Evolutionary conservation across 2,329 filamentous ascomycete genomes (phyloP).

Genomic region (Ophiostoma ulmi): DNA sequence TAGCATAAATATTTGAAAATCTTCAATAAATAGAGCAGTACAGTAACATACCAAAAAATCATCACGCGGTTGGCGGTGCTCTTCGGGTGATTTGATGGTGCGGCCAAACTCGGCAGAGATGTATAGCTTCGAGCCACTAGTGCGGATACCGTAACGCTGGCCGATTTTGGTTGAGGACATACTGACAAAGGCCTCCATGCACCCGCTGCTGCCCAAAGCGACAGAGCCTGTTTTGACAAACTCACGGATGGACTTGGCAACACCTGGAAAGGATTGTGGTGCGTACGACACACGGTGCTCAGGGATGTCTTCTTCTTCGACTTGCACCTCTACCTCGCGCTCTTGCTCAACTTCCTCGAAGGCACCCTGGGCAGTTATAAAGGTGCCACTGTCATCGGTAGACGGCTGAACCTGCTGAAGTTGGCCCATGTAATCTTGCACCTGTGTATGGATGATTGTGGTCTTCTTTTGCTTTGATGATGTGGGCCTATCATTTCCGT

Average conservation of each 20-base stretch:
- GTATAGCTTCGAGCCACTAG: constrained; percentile 31
- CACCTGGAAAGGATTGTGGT: constrained; percentile 19
- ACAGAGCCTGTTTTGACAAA: constrained; percentile 24
- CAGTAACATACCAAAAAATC: constrained; percentile 31
- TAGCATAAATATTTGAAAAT: constrained; percentile 20
- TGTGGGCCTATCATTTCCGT: constrained; percentile 33
- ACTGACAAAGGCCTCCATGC: constrained; percentile 12
- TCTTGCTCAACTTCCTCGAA: constrained; percentile 58
- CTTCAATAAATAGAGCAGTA: constrained; percentile 26
- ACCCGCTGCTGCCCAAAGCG: neutral
- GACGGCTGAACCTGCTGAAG: neutral
- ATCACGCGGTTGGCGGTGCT: constrained; percentile 30
- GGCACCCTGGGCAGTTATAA: constrained; percentile 32
- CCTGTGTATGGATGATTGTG: neutral
- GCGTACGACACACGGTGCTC: neutral
- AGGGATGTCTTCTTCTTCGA: constrained; percentile 47
- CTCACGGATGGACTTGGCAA: neutral
- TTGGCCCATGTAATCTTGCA: neutral
- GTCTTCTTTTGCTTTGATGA: too few species aligned
- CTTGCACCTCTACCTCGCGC: constrained; percentile 54
- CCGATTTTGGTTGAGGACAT: constrained; percentile 20
- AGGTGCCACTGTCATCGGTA: neutral
- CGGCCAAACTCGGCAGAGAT: constrained; percentile 45
- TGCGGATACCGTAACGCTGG: constrained; percentile 11
- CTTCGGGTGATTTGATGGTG: constrained; percentile 37